Percentiles rank a stretch among this genome's conserved stretches.
Evolutionary conservation across 805 yeast genomes (phyloP).

Genomic region (Wickerhamiella slavikovae): DNA sequence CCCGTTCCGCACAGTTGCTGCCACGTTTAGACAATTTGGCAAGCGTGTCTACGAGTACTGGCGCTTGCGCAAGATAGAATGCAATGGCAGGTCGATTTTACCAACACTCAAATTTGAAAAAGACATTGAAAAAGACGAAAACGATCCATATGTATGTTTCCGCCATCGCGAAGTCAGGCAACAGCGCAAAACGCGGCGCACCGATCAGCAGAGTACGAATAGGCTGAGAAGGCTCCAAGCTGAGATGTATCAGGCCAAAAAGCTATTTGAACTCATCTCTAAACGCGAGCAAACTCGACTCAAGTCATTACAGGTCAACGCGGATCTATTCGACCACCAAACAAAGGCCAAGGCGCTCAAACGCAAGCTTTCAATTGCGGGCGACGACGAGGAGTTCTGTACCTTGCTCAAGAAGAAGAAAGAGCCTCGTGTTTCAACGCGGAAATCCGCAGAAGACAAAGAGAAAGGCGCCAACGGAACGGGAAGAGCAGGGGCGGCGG

Average conservation of each 20-base stretch:
- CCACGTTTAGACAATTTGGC: constrained; percentile 32
- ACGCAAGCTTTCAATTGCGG: constrained; percentile 53
- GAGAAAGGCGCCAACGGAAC: constrained; percentile 8
- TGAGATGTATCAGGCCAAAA: constrained; percentile 60
- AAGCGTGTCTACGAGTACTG: constrained; percentile 56
- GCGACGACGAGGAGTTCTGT: constrained; percentile 67
- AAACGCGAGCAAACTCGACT: constrained; percentile 49
- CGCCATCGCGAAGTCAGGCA: constrained; percentile 89
- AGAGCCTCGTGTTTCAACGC: constrained; percentile 4
- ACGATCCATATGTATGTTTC: constrained; percentile 86
- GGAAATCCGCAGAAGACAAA: constrained; percentile 4
- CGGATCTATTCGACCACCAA: constrained; percentile 50
- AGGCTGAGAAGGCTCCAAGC: constrained; percentile 50
- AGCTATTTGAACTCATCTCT: constrained; percentile 45
- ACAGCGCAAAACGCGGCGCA: constrained; percentile 87
- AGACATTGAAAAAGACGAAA: constrained; percentile 54
- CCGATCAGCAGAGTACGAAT: constrained; percentile 80
- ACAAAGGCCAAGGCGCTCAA: constrained; percentile 52
- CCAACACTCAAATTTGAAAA: constrained; percentile 73
- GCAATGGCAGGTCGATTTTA: constrained; percentile 48
- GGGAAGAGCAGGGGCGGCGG: too few relatives aligned
- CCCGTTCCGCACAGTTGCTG: constrained; percentile 9
- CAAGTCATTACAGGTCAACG: constrained; percentile 41
- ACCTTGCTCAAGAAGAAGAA: constrained; percentile 25
- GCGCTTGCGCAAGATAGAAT: constrained; percentile 48